Evolutionary conservation across 1,284 basidiomycete species (phyloP).

Genomic region (Mycena citricolor): DNA sequence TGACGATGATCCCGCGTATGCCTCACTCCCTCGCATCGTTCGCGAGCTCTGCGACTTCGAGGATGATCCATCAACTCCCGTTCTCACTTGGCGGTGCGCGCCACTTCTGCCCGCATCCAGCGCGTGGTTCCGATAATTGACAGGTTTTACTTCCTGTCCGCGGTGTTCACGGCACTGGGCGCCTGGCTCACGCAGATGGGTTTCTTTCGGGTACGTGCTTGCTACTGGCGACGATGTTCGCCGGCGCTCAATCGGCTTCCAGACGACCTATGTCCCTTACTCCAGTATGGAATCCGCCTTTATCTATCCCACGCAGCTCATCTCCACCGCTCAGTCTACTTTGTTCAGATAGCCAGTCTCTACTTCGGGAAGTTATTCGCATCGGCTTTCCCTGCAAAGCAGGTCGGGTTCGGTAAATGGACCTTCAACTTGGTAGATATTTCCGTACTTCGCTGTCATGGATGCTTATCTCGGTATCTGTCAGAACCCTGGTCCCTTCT

Average conservation of each 20-base stretch:
- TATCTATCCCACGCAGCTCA: neutral
- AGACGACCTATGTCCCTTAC: slow-evolving; percentile 30
- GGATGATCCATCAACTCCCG: slow-evolving; percentile 25
- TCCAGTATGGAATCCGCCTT: slow-evolving; percentile 20
- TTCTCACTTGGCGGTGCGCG: slow-evolving; percentile 27
- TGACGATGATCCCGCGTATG: slow-evolving; percentile 27
- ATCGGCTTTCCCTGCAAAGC: slow-evolving; percentile 22
- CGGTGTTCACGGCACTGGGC: slow-evolving; percentile 26
- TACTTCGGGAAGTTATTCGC: slow-evolving; percentile 27
- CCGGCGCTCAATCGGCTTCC: neutral
- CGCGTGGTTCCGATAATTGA: neutral
- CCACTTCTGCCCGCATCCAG: neutral
- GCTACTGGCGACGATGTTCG: neutral
- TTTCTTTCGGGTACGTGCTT: slow-evolving; percentile 25
- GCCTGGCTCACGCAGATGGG: slow-evolving; percentile 30
- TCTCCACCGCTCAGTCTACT: slow-evolving; percentile 23
- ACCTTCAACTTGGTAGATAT: slow-evolving; percentile 24
- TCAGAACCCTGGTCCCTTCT: slow-evolving; percentile 37
- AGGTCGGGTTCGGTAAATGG: slow-evolving; percentile 24
- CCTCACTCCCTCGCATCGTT: slow-evolving; percentile 25
- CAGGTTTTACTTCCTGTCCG: slow-evolving; percentile 27
- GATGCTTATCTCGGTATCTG: neutral
- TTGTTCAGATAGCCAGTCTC: slow-evolving; percentile 27
- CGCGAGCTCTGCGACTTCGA: slow-evolving; percentile 29
- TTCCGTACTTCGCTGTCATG: neutral